Evolutionary conservation across 2,329 filamentous ascomycete species (phyloP), one percentile per base, ranked within the genome.

Genomic region (Penicillium decumbens): DNA sequence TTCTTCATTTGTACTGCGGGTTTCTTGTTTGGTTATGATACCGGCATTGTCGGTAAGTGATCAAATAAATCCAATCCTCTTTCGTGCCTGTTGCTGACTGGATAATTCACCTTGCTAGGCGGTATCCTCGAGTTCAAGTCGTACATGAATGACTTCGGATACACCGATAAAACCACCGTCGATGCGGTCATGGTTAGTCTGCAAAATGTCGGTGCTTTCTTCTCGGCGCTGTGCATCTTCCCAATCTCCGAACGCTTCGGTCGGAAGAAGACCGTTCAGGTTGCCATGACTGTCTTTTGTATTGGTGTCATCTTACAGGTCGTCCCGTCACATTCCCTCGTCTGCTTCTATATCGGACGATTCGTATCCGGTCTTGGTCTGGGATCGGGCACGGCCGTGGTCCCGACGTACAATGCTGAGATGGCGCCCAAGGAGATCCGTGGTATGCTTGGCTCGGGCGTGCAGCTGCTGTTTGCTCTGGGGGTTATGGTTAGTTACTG

Each of bases 151-250:
- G 72, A 75, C 50, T 76, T 74, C 53, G 53, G 65, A 9, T 77
- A 74, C 52, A 62, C 63, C 30, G 66, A 75, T 43, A 63, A 69
- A 41, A 73, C 73, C 0, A 68, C 68, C 13, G 66, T 75, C 40
- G 73, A 67, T 42, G 73, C 75, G 5, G 73, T 77, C 35, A 73
- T 75, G 49, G 74, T 77, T 39, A 72, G 73, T 33, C 63, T 79
- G 3, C 71, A 78, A 24, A 76, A 79, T 49, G 73, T 75, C 2
- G 77, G 77, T 44, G 75, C 76, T 18, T 80, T 80, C 56, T 70
- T 79, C 43, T 73, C 76, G n/a, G 76, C 75, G 44, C 71, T 79
- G 43, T 58, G 67, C 45, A 72, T 75, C 43, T 77, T 73, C 59
- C 73, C 74, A 0, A 53, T 79, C 29, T 76, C 73, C 1, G 69